These are phyloP conservation scores for Pichia cactophila DNA, from an alignment of 1,139 yeast species.

Conservation along the genomic window DNA sequence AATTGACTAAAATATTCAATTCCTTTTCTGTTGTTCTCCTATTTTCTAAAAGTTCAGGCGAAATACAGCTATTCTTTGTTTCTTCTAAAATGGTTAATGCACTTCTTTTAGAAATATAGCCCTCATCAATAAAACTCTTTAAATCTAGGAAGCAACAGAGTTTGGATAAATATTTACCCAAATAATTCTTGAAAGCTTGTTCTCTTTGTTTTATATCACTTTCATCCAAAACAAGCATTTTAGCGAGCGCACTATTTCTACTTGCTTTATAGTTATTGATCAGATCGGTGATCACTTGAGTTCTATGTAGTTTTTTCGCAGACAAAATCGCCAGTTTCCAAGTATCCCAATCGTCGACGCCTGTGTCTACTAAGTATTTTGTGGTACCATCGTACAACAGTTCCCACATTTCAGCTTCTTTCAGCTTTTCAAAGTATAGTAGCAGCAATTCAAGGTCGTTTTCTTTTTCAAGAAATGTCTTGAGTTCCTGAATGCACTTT, in stretches of 20 bases:
- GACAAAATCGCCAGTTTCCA: conserved; percentile 50
- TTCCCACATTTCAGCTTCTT: conserved; percentile 35
- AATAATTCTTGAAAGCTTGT: conserved; percentile 32
- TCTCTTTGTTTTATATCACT: conserved; percentile 22
- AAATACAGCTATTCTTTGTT: conserved; percentile 8
- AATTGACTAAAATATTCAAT: conserved; percentile 40
- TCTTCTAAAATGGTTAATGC: conserved; percentile 11
- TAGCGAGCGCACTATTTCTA: conserved; percentile 53
- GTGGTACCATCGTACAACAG: conserved; percentile 31
- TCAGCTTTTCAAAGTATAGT: conserved; percentile 41
- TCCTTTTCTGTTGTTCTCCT: conserved; percentile 26
- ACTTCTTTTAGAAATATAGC: neutral
- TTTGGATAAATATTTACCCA: conserved; percentile 39
- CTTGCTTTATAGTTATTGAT: conserved; percentile 29
- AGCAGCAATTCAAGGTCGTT: conserved; percentile 53
- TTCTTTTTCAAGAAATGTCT: conserved; percentile 31
- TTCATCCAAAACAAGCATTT: conserved; percentile 36
- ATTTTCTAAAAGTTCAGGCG: conserved; percentile 13
- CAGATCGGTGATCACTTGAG: conserved; percentile 27
- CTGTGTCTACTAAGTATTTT: conserved; percentile 34
- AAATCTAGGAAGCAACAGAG: conserved; percentile 55
- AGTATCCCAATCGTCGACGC: conserved; percentile 52
- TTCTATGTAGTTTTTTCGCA: conserved; percentile 23
- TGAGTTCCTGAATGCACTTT: conserved; percentile 30
- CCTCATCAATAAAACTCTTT: conserved; percentile 27